Conservation (phyloP, 2,329 filamentous ascomycete species). For the Drechslerella coelobrocha region DNA sequence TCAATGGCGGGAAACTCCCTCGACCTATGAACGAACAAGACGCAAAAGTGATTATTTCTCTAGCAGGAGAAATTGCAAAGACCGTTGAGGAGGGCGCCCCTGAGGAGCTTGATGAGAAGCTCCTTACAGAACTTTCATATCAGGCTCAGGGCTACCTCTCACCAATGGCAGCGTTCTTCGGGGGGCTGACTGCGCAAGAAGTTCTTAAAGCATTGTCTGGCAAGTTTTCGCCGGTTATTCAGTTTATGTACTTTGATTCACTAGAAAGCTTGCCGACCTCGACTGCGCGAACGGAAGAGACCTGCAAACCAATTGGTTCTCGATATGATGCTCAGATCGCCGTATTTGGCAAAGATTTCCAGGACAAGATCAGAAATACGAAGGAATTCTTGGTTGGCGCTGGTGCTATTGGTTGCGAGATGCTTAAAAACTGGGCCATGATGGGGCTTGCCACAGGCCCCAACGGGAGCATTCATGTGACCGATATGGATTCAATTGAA, state of each 20-base stretch:
- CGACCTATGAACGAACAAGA: slow-evolving; percentile 84
- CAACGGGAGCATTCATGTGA: slow-evolving; percentile 86
- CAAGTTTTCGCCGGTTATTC: slow-evolving; percentile 93
- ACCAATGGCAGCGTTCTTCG: slow-evolving; percentile 93
- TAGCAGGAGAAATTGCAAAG: slow-evolving; percentile 75
- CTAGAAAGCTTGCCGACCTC: slow-evolving; percentile 89
- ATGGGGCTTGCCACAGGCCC: slow-evolving; percentile 90
- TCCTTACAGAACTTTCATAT: slow-evolving; percentile 91
- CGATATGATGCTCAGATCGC: slow-evolving; percentile 97
- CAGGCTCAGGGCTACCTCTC: slow-evolving; percentile 90
- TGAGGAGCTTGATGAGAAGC: slow-evolving; percentile 84
- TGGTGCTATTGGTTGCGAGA: slow-evolving; percentile 97
- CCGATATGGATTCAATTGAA: slow-evolving; percentile 98
- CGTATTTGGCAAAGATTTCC: slow-evolving; percentile 90
- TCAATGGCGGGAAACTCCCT: slow-evolving; percentile 74
- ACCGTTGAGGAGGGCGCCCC: slow-evolving; percentile 69
- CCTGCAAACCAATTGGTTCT: slow-evolving; percentile 82
- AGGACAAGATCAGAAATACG: slow-evolving; percentile 88
- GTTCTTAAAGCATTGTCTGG: slow-evolving; percentile 95
- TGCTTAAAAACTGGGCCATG: slow-evolving; percentile 99
- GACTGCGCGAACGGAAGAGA: slow-evolving; percentile 77
- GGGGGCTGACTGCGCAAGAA: slow-evolving; percentile 90
- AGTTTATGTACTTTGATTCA: slow-evolving; percentile 98
- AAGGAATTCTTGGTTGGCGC: slow-evolving; percentile 95
- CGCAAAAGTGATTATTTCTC: slow-evolving; percentile 76